phyloP scores from a whole-genome alignment of 2,329 filamentous ascomycete genomes.

The Curvularia sp. region DNA sequence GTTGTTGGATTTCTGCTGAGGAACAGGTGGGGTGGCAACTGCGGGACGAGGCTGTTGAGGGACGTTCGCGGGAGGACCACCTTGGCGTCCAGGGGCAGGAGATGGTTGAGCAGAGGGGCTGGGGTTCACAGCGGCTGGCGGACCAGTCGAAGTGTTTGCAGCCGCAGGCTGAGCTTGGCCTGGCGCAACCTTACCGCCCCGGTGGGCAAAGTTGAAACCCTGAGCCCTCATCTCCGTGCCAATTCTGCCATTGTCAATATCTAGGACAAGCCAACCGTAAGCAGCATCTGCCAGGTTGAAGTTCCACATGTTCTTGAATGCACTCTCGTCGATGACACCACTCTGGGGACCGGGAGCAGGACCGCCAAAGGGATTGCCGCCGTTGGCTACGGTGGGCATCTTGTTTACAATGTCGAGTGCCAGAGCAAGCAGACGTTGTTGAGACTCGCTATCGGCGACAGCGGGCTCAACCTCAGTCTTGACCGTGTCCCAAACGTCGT shows the following conservation, averaged over 20 bases:
- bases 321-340: constrained; percentile 95
- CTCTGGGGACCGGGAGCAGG: constrained; percentile 75
- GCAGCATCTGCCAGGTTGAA: constrained; percentile 98
- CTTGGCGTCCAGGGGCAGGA: constrained; percentile 43
- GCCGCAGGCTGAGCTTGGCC: constrained; percentile 51
- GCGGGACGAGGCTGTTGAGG: constrained; percentile 45
- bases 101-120: constrained; percentile 51
- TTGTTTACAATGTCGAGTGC: constrained; percentile 94
- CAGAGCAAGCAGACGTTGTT: constrained; percentile 89
- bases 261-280: constrained; percentile 93
- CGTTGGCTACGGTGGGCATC: constrained; percentile 94
- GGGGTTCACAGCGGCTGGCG: constrained; percentile 49
- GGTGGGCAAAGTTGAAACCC: constrained; percentile 98
- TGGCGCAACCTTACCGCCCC: constrained; percentile 73
- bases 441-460: constrained; percentile 90
- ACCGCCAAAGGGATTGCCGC: constrained; percentile 95
- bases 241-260: constrained; percentile 94
- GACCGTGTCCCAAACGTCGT: constrained; percentile 99
- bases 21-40: constrained; percentile 47
- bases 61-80: constrained; percentile 42
- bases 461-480: constrained; percentile 95
- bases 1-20: constrained; percentile 52
- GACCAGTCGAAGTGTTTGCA: constrained; percentile 42
- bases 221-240: constrained; percentile 98
- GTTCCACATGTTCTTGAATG: constrained; percentile 99